Percentiles rank a stretch among this genome's conserved stretches.
Evolutionary conservation across 2,329 filamentous ascomycete species (phyloP).

Genomic region (Pseudogymnoascus sp.): DNA sequence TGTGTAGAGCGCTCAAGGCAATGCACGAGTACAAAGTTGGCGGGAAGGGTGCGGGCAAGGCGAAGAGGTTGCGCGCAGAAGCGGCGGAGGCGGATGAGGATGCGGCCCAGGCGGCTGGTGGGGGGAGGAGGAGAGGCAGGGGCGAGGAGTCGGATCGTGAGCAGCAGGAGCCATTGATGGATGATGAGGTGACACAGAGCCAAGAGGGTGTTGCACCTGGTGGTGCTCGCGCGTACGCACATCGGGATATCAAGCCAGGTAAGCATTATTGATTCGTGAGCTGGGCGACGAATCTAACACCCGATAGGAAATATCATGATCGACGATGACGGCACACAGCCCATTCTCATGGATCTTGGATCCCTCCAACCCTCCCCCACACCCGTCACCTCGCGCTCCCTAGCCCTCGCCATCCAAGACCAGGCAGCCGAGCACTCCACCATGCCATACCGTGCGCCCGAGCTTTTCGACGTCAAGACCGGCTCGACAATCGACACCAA

Average conservation of each 20-base stretch:
- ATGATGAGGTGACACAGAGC: constrained; percentile 59
- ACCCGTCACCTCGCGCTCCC: constrained; percentile 78
- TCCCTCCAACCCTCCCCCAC: constrained; percentile 82
- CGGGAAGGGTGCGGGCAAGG: constrained; percentile 39
- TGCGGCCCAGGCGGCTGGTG: constrained; percentile 29
- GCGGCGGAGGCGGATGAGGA: constrained; percentile 34
- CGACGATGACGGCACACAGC: constrained; percentile 75
- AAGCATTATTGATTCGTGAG: constrained; percentile 25
- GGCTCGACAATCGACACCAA: constrained; percentile 88
- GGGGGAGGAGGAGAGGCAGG: constrained; percentile 34
- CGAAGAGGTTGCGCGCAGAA: constrained; percentile 30
- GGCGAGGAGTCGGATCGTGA: constrained; percentile 54
- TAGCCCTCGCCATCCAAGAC: constrained; percentile 89
- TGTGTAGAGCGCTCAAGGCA: constrained; percentile 75
- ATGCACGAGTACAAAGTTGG: constrained; percentile 85
- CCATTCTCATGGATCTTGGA: constrained; percentile 95
- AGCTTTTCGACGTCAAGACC: constrained; percentile 96
- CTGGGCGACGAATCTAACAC: constrained; percentile 11
- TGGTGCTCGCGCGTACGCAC: constrained; percentile 72
- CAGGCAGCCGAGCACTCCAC: constrained; percentile 92
- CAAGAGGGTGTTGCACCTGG: constrained; percentile 62
- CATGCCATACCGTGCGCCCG: constrained; percentile 96
- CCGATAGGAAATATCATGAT: constrained; percentile 88
- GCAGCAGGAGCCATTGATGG: constrained; percentile 78
- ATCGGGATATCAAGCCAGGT: constrained; percentile 97